Evolutionary conservation across 1,139 yeast species (phyloP).

Genomic region (Geotrichum australiense): DNA sequence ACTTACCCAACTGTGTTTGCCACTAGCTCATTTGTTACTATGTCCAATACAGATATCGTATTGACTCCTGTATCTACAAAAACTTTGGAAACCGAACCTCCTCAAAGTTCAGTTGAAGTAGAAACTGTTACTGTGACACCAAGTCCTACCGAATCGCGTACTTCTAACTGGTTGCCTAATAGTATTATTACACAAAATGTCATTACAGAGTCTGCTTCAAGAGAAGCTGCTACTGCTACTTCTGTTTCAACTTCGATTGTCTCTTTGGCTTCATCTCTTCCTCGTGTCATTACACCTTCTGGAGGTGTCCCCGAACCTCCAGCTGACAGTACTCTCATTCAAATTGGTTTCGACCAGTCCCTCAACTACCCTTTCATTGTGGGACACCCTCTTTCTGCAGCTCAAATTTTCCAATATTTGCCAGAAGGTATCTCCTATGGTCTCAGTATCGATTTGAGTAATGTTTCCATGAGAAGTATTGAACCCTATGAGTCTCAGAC

Average conservation of each 20-base stretch:
- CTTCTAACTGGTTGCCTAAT: conserved; percentile 18
- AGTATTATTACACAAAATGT: conserved; percentile 16
- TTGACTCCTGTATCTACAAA: too few species aligned
- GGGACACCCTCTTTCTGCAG: conserved; percentile 37
- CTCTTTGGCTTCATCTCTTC: conserved; percentile 30
- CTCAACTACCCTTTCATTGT: conserved; percentile 39
- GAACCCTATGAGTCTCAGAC: conserved; percentile 33
- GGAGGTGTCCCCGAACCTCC: conserved; percentile 29
- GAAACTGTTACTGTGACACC: too few species aligned
- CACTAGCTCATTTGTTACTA: conserved; percentile 29
- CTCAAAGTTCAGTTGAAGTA: too few species aligned
- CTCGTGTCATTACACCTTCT: conserved; percentile 37
- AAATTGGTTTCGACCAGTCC: conserved; percentile 37
- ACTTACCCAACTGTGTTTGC: conserved; percentile 25
- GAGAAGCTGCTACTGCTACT: conserved; percentile 17
- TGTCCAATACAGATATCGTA: too few species aligned
- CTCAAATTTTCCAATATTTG: conserved; percentile 39
- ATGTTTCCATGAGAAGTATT: conserved; percentile 31
- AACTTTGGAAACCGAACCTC: too few species aligned
- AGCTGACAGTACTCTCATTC: conserved; percentile 31
- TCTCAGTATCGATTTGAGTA: conserved; percentile 25
- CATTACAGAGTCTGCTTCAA: conserved; percentile 8
- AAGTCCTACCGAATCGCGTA: conserved; percentile 19
- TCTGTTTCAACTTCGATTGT: conserved; percentile 21
- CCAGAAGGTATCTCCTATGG: conserved; percentile 38